Base-by-base conservation (phyloP, 1,284 basidiomycete species). In the Ceratobasidium sp. region DNA sequence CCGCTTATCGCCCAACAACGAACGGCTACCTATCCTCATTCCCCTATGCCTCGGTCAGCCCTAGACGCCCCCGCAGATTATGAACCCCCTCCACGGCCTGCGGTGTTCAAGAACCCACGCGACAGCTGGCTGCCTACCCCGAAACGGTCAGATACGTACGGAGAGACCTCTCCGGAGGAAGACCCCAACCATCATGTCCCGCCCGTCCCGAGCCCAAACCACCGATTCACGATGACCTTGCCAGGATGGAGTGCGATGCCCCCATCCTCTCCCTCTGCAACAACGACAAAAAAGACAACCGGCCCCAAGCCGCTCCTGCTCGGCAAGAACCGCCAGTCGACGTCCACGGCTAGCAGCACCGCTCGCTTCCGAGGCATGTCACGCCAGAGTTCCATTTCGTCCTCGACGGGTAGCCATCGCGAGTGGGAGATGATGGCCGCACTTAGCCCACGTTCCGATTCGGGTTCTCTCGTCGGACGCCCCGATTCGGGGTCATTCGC, bases 331-430 rank as follows among this genome's bases (percentile, higher is more conserved):
- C 64, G 62, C 29, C 67, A 70, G 53, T 20, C n/a, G n/a, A n/a
- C n/a, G 13, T 52, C 45, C 32, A 20, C 68, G 42, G 38, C 60
- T 4, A 53, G 64, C 62, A 43, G 27, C 32, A 29, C 69, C 22
- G 32, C 68, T n/a, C 62, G 45, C 43, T 56, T 54, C 43, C 67
- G 54, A 32, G 45, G 34, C 53, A 71, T 43, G 56, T 72, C 71
- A 12, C 54, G 71, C 10, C 71, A 69, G 15, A 70, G 69, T 34
- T 72, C 71, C 7, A 50, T 72, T 27, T 72, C 69, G n/a, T 72
- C 71, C 17, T 54, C 56, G 13, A 40, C 52, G n/a, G 68, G 52
- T n/a, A 64, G 62, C 27, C 53, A 56, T 17, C 69, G 54, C 13
- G 62, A 57, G 50, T 60, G 55, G 56, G 67, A 40, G 54, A 43